A percentile compares a stretch with the other conserved stretches of the same genome.
phyloP scores from a whole-genome alignment of 768 basidiomycete genomes.

The Mycena olivaceomarginata region DNA sequence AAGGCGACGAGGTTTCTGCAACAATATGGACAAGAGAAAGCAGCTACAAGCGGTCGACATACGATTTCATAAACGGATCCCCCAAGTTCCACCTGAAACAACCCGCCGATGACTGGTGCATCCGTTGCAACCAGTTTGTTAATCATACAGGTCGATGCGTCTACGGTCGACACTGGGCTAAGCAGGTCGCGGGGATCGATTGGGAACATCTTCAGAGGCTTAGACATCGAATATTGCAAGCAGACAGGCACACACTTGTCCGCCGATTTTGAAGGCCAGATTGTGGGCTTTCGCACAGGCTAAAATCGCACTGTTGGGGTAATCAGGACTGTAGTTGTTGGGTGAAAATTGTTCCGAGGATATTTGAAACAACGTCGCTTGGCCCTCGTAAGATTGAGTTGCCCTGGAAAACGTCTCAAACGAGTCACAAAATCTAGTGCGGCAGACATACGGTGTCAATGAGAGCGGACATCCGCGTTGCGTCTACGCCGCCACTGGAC shows the following conservation, averaged over 20 bases:
- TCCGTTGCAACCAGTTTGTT: conserved; percentile 77
- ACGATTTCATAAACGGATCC: conserved; percentile 84
- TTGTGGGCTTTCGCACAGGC: conserved; percentile 74
- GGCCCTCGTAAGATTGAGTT: conserved; percentile 85
- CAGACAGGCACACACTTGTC: conserved; percentile 56
- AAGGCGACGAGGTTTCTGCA: conserved; percentile 77
- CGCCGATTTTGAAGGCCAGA: conserved; percentile 79
- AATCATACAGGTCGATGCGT: conserved; percentile 69
- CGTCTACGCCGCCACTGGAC: conserved; percentile 54
- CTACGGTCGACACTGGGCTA: conserved; percentile 56
- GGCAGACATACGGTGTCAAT: conserved; percentile 74
- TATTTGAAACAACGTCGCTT: conserved; percentile 73
- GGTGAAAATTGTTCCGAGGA: conserved; percentile 63
- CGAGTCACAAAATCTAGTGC: neutral
- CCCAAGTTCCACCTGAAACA: conserved; percentile 86
- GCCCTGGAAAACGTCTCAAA: conserved; percentile 62
- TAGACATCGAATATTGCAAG: neutral
- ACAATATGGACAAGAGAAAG: conserved; percentile 2
- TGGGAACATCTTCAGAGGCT: conserved; percentile 67
- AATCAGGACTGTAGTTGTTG: conserved; percentile 51
- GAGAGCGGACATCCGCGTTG: conserved; percentile 70
- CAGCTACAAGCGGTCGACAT: conserved; percentile 49
- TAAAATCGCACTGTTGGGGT: conserved; percentile 54
- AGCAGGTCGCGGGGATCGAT: conserved; percentile 85
- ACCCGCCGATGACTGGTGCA: conserved; percentile 68